Evolutionary conservation across 768 basidiomycete species (phyloP).

Genomic region (Cystofilobasidium ferigula): DNA sequence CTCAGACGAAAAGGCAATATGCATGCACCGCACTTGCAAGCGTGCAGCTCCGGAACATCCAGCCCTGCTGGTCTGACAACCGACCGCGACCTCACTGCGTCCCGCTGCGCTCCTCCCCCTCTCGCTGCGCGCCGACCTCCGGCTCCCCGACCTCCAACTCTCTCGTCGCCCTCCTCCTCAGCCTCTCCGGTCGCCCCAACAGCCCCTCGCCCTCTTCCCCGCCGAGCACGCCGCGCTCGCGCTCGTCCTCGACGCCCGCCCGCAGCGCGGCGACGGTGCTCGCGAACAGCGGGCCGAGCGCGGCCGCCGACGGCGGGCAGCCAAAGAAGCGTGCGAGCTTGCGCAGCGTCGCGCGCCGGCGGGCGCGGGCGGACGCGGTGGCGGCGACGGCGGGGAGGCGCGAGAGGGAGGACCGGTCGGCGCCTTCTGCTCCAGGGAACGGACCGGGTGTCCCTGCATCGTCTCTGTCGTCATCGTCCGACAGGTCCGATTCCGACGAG

Average conservation of each 20-base stretch:
- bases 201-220: background rate
- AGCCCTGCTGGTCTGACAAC: too few species aligned
- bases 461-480: background rate
- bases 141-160: too few species aligned
- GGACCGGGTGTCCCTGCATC: background rate
- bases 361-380: background rate
- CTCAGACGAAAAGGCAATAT: too few species aligned
- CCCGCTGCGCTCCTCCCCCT: too few species aligned
- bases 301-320: background rate
- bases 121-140: too few species aligned
- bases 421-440: background rate
- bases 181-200: background rate
- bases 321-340: constrained; percentile 1
- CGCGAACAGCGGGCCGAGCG: background rate
- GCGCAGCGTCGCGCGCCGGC: background rate
- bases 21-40: too few species aligned
- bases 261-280: background rate
- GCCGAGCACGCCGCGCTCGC: background rate
- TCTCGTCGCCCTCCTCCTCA: background rate
- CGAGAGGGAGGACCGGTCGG: too few species aligned
- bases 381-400: background rate
- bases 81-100: too few species aligned
- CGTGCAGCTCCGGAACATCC: too few species aligned
- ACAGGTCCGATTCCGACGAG: background rate
- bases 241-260: background rate